Evolutionary conservation across 192 early-diverging fungal genomes (phyloP).

Genomic region (Rhizophagus prolifer): DNA sequence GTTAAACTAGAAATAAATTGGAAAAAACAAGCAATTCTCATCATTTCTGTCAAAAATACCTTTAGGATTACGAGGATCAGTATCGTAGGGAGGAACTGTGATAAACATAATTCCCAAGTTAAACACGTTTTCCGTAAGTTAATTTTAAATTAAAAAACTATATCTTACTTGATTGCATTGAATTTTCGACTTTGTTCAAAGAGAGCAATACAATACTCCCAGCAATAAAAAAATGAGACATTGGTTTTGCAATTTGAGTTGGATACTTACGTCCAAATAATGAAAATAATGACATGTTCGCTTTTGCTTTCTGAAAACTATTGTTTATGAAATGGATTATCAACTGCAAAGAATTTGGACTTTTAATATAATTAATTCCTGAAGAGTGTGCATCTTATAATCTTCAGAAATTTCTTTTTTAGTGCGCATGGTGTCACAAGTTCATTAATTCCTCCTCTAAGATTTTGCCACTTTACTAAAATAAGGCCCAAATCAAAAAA

Average conservation of each 20-base stretch:
- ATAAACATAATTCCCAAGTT: neutral
- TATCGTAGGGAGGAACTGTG: conserved; percentile 6
- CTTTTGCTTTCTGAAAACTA: neutral
- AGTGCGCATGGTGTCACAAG: too few relatives aligned
- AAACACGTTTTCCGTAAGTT: too few relatives aligned
- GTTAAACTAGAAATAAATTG: neutral
- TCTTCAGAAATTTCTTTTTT: too few relatives aligned
- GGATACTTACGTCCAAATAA: conserved; percentile 4
- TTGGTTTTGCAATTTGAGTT: neutral
- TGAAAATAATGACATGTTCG: neutral
- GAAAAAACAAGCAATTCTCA: neutral
- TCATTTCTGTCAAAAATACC: neutral
- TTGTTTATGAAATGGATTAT: neutral
- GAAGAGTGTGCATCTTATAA: too few relatives aligned
- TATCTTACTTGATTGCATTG: neutral
- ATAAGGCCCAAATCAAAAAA: too few relatives aligned
- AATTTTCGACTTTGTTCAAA: conserved; percentile 4
- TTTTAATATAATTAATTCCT: too few relatives aligned
- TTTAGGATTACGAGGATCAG: conserved; percentile 20
- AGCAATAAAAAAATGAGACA: neutral
- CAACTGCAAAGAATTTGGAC: neutral
- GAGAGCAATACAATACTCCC: neutral
- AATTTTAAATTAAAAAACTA: neutral
- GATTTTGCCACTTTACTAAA: too few relatives aligned
- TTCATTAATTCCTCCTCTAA: too few relatives aligned